Evolutionary conservation across 371 early-diverging fungal species (phyloP), one percentile per base, ranked within the genome.

Genomic region (Mortierella sp.): DNA sequence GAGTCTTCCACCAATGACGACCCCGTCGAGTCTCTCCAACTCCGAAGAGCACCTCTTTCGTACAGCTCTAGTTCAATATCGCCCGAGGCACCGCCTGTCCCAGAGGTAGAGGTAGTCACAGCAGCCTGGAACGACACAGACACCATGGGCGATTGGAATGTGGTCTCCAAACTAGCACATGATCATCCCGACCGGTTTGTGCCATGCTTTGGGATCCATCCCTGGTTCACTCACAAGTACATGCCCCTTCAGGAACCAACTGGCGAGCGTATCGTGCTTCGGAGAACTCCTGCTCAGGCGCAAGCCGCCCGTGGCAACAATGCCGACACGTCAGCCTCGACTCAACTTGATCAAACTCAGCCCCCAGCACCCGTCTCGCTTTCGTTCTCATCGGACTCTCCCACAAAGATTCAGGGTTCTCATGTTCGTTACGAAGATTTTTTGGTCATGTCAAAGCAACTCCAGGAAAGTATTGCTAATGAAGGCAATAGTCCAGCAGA

Each of bases 191-290:
- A 76, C 25, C 63, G 68, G 51, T 58, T 86, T 11, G 63, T 91
- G 11, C 85, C 88, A 1, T 87, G 83, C 11, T 84, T 87, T 62
- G 92, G 93, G 3, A 72, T 92, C 57, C 93, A 93, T 70, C 93
- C 93, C 9, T 93, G 92, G 92, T 92, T 89, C 70, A 84, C 86
- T 5, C 77, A 76, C 77, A 76, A 76, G 68, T 76, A 76, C 37
- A 60, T 28, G 25, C 46, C 76, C 5, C 44, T 75, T 4, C 70
- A 75, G 50, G 60, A 57, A 29, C 46, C 56, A 12, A 43, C 56
- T 15, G 60, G 71, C 4, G 51, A 37, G 7, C 48, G 29, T 0
- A 14, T 75, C 14, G 71, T 67, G 15, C 52, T 75, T 64, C 62
- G 71, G 9, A 37, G 37, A 9, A 37, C 37, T 9, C 37, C 37